phyloP scores from a whole-genome alignment of 164 flowering plant genomes.

The Paratinospora sagittata region DNA sequence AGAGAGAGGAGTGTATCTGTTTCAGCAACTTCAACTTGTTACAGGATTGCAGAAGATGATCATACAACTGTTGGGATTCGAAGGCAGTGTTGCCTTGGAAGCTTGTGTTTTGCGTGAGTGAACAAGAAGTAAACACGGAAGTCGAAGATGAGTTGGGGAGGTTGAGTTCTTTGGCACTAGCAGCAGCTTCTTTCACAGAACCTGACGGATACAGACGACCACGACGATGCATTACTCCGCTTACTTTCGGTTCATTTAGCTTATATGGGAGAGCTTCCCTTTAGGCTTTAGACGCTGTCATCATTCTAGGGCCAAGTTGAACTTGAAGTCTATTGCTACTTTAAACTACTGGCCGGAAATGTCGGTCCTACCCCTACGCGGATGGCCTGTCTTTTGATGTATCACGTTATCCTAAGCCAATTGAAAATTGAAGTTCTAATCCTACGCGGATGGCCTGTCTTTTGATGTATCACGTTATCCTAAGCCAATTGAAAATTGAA shows the following conservation, averaged over 20 bases:
- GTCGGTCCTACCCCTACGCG: too few species aligned
- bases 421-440: too few species aligned
- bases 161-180: neutral
- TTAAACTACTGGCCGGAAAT: too few species aligned
- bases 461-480: too few species aligned
- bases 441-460: too few species aligned
- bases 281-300: too few species aligned
- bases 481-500: too few species aligned
- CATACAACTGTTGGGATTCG: slow-evolving; percentile 6
- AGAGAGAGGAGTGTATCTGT: slow-evolving; percentile 25
- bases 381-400: too few species aligned
- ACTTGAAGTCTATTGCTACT: too few species aligned
- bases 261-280: too few species aligned
- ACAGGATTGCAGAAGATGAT: slow-evolving; percentile 18
- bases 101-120: neutral
- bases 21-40: slow-evolving; percentile 14
- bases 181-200: neutral
- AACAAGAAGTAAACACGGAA: neutral
- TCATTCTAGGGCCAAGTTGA: too few species aligned
- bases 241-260: neutral
- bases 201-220: neutral
- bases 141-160: neutral
- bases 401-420: too few species aligned
- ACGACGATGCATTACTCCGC: neutral
- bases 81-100: neutral